phyloP scores from a whole-genome alignment of 805 yeast species.

The Candida hungchunana region DNA sequence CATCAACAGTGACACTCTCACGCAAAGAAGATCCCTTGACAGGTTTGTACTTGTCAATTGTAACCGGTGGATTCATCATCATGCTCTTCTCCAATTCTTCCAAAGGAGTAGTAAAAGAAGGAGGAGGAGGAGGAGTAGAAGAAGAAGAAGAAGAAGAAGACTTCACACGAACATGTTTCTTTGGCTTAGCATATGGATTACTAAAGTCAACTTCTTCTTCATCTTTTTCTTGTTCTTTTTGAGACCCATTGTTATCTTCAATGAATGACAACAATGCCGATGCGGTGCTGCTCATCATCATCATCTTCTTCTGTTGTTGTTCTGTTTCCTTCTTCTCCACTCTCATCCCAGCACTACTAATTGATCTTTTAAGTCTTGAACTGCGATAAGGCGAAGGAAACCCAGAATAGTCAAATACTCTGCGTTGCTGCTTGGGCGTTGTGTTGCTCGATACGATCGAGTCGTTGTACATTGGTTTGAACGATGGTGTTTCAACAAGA shows the following conservation, averaged over 20 bases:
- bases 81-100: constrained; percentile 23
- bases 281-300: constrained; percentile 45
- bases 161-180: no score
- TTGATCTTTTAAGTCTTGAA: constrained; percentile 25
- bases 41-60: constrained; percentile 31
- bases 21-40: constrained; percentile 35
- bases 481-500: constrained; percentile 28
- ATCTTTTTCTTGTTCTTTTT: constrained; percentile 1
- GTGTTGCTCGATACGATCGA: constrained; percentile 14
- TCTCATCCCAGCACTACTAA: constrained; percentile 7
- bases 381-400: constrained; percentile 37
- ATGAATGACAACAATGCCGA: constrained; percentile 43
- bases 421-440: constrained; percentile 22
- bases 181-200: constrained; percentile 37
- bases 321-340: constrained; percentile 6
- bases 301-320: constrained; percentile 29
- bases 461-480: constrained; percentile 30
- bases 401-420: constrained; percentile 35
- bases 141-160: no score
- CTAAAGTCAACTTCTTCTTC: constrained; percentile 25
- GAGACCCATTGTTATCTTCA: constrained; percentile 26
- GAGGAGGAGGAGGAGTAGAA: no score
- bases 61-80: constrained; percentile 2
- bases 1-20: constrained; percentile 26
- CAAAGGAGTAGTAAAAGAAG: no score